Evolutionary conservation across 1,139 yeast species (phyloP), one percentile per base, ranked within the genome.

Genomic region (Geotrichum candidum): DNA sequence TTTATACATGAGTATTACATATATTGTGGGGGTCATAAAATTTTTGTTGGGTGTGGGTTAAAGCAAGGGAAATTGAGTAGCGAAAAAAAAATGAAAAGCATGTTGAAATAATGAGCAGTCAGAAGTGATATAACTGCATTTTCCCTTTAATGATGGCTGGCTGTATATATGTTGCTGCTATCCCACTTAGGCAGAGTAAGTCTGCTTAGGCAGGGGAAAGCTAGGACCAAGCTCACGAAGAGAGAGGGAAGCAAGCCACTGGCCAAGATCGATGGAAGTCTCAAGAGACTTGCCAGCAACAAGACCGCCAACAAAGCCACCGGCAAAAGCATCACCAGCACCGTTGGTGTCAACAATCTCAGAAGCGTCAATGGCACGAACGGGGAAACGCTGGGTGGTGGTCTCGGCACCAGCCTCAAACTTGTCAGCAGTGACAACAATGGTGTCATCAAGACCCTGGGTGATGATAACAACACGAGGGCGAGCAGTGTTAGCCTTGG

Each of bases 271-370:
- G 67, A 94, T 81, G 64, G 88, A 79, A 59, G 83, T 79, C 50
- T 68, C 75, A 64, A 91, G 74, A 45, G 82, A 69, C 77, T 88
- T 84, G 68, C 87, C 91, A 77, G 87, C 80, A 62, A 90, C 96
- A 68, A 92, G 79, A 65, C 92, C 95, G 65, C 97, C 97, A 69
- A 92, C 78, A 77, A 94, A 94, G 63, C 99, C 99, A 73, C 96
- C 96, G 64, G 98, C 99, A 74, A 94, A 94, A 29, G 99, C 98
- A 75, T 94, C 99, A 76, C 99, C 99, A 56, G 99, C 99, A 80
- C 99, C 99, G 78, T 94, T 94, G 74, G 98, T 90, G 79, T 94
- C 99, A 63, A 82, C 86, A 67, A 94, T 83, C 76, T 87, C 80
- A 59, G 81, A 78, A 56, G 83, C 72, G 56, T 84, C 87, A 72